These are phyloP conservation scores for Xylaria hypoxylon DNA, from an alignment of 2,329 filamentous ascomycete species.

Conservation along the genomic window DNA sequence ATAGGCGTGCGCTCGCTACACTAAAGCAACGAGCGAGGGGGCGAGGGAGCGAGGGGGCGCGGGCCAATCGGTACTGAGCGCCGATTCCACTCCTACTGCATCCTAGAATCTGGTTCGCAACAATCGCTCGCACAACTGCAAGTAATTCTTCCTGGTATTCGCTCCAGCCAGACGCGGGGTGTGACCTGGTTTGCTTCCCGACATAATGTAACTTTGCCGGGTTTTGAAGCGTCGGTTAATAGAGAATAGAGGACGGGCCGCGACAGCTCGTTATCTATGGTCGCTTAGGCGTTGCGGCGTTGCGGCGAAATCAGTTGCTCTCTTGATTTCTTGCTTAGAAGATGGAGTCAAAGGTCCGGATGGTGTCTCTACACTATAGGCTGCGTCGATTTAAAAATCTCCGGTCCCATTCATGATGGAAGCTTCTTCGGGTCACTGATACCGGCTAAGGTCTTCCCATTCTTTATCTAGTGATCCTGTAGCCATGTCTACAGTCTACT, in stretches of 20 bases:
- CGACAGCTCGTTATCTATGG: conserved; percentile 24
- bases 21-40: conserved; percentile 1
- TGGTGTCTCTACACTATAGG: conserved; percentile 4
- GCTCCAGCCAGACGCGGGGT: conserved; percentile 3
- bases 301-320: background rate
- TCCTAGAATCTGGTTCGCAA: conserved; percentile 24
- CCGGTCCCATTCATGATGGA: conserved; percentile 2
- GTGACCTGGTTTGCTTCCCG: conserved; percentile 15
- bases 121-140: conserved; percentile 23
- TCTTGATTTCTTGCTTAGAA: conserved; percentile 2
- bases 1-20: conserved; percentile 18
- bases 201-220: conserved; percentile 18
- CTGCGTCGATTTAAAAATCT: conserved; percentile 1
- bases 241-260: conserved; percentile 17
- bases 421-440: conserved; percentile 21
- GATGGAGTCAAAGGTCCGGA: conserved; percentile 9
- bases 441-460: conserved; percentile 32
- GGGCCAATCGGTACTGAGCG: conserved; percentile 27
- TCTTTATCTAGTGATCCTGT: conserved; percentile 15
- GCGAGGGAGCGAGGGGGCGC: background rate
- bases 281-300: background rate
- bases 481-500: background rate
- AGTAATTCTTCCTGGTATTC: background rate
- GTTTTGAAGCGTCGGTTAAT: conserved; percentile 25
- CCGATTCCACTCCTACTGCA: conserved; percentile 27